A percentile compares a stretch with the other conserved stretches of the same genome.
phyloP scores from a whole-genome alignment of 345 rosid genomes.

The Eucalyptus pauciflora region DNA sequence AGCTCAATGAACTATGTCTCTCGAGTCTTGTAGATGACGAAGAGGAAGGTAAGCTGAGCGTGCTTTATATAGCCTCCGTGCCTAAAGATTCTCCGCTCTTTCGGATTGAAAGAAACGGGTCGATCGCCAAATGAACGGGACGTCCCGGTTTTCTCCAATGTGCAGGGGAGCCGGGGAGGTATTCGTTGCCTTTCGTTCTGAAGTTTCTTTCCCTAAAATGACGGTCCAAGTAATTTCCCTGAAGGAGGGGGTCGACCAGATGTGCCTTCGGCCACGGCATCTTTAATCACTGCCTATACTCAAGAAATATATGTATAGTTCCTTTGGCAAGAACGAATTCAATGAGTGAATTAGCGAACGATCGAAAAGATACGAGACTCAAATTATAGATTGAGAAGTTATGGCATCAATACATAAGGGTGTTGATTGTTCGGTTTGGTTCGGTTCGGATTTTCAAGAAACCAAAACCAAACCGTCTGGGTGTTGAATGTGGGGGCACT shows the following conservation, averaged over 20 bases:
- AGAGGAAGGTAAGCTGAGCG: neutral
- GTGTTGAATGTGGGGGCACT: neutral
- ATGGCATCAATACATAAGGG: neutral
- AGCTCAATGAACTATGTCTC: neutral
- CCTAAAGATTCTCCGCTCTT: neutral
- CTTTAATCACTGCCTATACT: neutral
- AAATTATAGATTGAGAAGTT: no score
- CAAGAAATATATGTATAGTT: no score
- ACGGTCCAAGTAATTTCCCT: neutral
- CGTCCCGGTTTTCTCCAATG: neutral
- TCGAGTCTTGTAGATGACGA: neutral
- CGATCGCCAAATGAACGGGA: neutral
- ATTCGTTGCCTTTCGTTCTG: neutral
- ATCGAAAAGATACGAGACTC: no score
- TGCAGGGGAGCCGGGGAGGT: neutral
- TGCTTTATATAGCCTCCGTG: neutral
- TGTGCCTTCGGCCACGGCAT: neutral
- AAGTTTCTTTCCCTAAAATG: neutral
- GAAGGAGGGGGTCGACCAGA: neutral
- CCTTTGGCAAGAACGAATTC: neutral
- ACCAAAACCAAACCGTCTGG: fast-evolving
- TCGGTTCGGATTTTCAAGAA: fast-evolving
- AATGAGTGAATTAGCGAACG: neutral
- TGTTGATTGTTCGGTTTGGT: fast-evolving
- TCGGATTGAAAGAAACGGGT: neutral